Evolutionary conservation across 2,329 filamentous ascomycete genomes (phyloP), one percentile per base, ranked within the genome.

Genomic region (Fusarium incarnatum): DNA sequence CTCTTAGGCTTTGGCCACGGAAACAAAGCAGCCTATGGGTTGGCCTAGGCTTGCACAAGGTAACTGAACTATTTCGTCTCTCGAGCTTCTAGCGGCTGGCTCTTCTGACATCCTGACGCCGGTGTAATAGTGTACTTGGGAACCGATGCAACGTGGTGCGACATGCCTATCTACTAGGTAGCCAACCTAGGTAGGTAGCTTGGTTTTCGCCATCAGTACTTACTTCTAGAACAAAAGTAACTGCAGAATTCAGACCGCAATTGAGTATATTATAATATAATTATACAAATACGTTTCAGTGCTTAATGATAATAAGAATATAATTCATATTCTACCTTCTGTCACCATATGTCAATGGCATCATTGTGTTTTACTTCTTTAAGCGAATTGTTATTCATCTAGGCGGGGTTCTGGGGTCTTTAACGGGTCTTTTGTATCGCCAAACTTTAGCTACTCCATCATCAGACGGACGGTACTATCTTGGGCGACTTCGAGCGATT

Each of bases 381-480:
- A 37, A 37, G 18, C 18, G 34, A 37, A 7, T n/a, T n/a, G 34
- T 46, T 54, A 66, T 64, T 60, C 37, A 63, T 52, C 40, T 30
- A 54, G 52, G 58, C 57, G 52, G 64, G 64, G 64, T 20, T 34
- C 58, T 25, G 52, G 58, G 52, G 18, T 55, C 11, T 18, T 64
- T 64, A 68, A 54, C 64, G 52, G 64, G 64, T 45, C 34, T 68
- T 63, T 13, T 41, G 23, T 40, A 47, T 37, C 50, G 20, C 37
- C 55, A 18, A 32, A 48, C 53, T 49, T 44, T 40, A 46, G 44
- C 55, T 49, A 23, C 56, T 56, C 13, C 63, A 52, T 47, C 34
- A 10, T 25, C 20, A n/a, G 10, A 40, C 28, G 37, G 11, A 37
- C 30, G 28, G 16, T 34, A 59, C 28, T 22, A 27, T 32, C 15